Conservation (phyloP, 2,329 filamentous ascomycete genomes). For the Niveomyces coronatus region DNA sequence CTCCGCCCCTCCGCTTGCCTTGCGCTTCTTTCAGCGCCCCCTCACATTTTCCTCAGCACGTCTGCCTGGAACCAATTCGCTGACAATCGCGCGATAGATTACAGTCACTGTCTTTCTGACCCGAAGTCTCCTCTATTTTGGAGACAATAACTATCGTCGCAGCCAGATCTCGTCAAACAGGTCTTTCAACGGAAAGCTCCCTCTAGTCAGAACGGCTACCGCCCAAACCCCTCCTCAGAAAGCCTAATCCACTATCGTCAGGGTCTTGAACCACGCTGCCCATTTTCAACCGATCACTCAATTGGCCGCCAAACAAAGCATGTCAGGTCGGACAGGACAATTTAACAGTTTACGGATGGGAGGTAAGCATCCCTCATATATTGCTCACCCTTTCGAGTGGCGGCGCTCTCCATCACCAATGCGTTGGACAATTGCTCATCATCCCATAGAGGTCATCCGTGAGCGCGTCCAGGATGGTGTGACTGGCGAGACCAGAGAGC, state of each 20-base stretch:
- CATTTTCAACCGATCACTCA: constrained; percentile 7
- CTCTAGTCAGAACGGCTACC: constrained; percentile 29
- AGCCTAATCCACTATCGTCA: constrained; percentile 17
- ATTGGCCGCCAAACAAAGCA: constrained; percentile 26
- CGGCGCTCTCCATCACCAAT: no score
- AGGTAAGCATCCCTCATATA: constrained; percentile 48
- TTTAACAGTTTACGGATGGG: constrained; percentile 89
- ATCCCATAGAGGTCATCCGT: constrained; percentile 73
- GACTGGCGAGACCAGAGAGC: constrained; percentile 90
- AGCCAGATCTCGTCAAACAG: constrained; percentile 1
- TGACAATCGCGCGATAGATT: background rate
- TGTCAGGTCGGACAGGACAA: constrained; percentile 89
- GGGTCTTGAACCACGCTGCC: background rate
- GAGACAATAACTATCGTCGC: constrained; percentile 5
- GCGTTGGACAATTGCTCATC: constrained; percentile 15
- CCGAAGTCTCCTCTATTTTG: background rate
- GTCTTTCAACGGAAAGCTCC: constrained; percentile 9
- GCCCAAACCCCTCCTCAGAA: constrained; percentile 17
- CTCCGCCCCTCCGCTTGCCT: background rate
- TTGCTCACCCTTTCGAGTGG: no score
- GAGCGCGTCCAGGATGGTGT: constrained; percentile 98
- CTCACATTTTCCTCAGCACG: background rate
- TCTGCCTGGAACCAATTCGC: background rate
- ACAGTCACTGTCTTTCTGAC: background rate
- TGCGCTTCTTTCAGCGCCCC: background rate